Base-by-base conservation (phyloP, 2,329 filamentous ascomycete species). In the Thielaviopsis cerberus region DNA sequence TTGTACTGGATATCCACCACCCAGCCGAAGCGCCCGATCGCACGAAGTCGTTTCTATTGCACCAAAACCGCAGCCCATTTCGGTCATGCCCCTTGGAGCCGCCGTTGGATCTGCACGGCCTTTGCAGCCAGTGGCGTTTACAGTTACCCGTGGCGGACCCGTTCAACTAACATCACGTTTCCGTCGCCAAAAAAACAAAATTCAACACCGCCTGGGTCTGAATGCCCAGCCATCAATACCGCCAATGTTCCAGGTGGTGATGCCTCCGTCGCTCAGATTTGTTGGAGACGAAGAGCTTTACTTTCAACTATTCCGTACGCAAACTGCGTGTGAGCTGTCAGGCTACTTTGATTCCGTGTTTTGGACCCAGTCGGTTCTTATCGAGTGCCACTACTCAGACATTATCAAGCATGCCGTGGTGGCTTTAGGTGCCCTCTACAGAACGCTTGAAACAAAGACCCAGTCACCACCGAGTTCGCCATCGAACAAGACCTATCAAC, bases 291-390 rank as follows among this genome's bases (percentile, higher is more conserved):
- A 85, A 61, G 73, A 71, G 20, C 73, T 76, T 54, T 83, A 83
- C 63, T 83, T 83, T 64, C 74, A 80, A 59, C 69, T 83, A 13
- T 84, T 85, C 63, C 75, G 76, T 50, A 71, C 75, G 25, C 78
- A 79, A 51, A 83, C 82, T 0, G 78, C 81, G 1, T 76, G 70
- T 53, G 80, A 83, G 64, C 70, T 85, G 6, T 83, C 81, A 0
- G 81, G 82, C 13, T 85, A 81, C 65, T 85, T 85, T 61, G 79
- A 84, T 64, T 78, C 76, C 22, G 72, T 75, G 1, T 85, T 85
- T 64, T 86, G 82, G 82, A 80, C 75, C 0, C 72, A 75, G 51
- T 75, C 76, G 34, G 80, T 85, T 1, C 67, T 85, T 10, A 78
- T 81, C 63, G 80, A 81, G 66, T 83, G 80, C 56, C 79, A 85